These are phyloP conservation scores for Neotropicomus parvogracilis DNA, from an alignment of 1,284 basidiomycete species.

Conservation along the genomic window DNA sequence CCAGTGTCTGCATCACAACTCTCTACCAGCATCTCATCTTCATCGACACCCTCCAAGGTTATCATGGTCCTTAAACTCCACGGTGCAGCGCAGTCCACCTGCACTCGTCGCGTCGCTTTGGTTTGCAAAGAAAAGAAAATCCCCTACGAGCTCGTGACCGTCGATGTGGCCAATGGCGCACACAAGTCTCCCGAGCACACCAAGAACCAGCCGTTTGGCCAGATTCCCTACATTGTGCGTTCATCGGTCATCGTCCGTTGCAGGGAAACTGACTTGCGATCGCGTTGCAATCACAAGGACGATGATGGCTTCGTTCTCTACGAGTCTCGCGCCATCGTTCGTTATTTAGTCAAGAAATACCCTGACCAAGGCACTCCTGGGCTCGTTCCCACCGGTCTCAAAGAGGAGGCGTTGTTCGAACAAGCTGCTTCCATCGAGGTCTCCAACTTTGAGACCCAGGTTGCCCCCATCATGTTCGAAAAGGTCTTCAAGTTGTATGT, in stretches of 20 bases:
- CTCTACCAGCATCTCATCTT: background rate
- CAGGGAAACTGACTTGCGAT: constrained; percentile 2
- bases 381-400: constrained; percentile 33
- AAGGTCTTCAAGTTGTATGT: constrained; percentile 36
- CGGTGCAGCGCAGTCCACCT: constrained; percentile 42
- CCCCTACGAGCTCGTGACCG: constrained; percentile 43
- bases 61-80: constrained; percentile 52
- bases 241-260: background rate
- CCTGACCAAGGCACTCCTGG: constrained; percentile 34
- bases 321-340: constrained; percentile 53
- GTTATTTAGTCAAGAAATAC: constrained; percentile 48
- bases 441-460: constrained; percentile 30
- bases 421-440: constrained; percentile 30
- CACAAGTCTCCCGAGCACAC: constrained; percentile 47
- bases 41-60: background rate
- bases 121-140: constrained; percentile 51
- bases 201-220: constrained; percentile 59
- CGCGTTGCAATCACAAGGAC: constrained; percentile 28
- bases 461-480: constrained; percentile 25
- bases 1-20: too few species aligned
- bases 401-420: constrained; percentile 33
- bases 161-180: constrained; percentile 44
- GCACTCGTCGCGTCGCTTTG: constrained; percentile 44
- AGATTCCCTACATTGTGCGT: constrained; percentile 59
- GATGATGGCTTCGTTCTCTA: constrained; percentile 46